Conservation (phyloP, 2,329 filamentous ascomycete genomes). For the Venturia asperata region DNA sequence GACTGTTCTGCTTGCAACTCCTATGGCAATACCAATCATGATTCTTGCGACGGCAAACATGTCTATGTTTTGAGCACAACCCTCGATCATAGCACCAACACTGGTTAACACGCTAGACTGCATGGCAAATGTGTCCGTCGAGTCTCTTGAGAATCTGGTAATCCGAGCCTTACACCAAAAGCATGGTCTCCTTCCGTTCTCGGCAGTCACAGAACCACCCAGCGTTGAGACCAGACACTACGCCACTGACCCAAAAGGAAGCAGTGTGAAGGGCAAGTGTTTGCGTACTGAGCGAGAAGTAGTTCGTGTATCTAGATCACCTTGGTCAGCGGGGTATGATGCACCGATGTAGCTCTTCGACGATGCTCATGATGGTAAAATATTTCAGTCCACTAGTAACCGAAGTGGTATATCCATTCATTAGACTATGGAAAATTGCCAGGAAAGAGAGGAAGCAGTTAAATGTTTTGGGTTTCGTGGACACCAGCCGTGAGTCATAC, state of each 20-base stretch:
- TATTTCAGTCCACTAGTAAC: background rate
- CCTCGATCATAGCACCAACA: constrained; percentile 41
- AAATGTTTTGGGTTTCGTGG: background rate
- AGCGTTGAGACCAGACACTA: constrained; percentile 39
- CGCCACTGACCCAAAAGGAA: constrained; percentile 47
- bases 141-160: too few species aligned
- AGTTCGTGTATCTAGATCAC: constrained; percentile 43
- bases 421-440: background rate
- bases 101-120: constrained; percentile 35
- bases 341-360: background rate
- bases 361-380: background rate
- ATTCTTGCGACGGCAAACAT: constrained; percentile 46
- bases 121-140: too few species aligned
- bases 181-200: constrained; percentile 40
- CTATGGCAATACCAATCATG: constrained; percentile 42
- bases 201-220: constrained; percentile 39
- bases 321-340: background rate
- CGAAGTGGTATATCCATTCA: background rate
- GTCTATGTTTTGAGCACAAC: constrained; percentile 44
- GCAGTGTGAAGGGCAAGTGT: constrained; percentile 51
- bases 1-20: too few species aligned
- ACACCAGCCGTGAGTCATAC: background rate
- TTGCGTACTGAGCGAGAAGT: constrained; percentile 47
- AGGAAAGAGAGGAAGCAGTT: background rate
- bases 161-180: constrained; percentile 25